phyloP scores from a whole-genome alignment of 78 protist species.

The Cavenderia fasciculata region DNA sequence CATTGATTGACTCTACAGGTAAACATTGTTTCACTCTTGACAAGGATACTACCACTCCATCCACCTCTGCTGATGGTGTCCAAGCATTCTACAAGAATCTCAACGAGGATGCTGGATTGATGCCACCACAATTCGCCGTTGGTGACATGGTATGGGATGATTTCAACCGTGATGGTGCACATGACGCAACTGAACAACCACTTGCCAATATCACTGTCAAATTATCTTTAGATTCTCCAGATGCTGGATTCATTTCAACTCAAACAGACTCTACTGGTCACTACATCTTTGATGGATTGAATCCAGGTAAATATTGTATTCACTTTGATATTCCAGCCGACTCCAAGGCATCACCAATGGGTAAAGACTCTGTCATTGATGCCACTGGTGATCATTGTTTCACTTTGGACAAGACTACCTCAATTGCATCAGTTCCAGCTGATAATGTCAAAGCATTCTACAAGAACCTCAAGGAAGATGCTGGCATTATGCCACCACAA shows the following conservation, averaged over 20 bases:
- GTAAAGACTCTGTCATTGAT: constrained; percentile 7
- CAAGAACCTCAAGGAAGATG: background rate
- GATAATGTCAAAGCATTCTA: constrained; percentile 1
- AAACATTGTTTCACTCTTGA: constrained; percentile 24
- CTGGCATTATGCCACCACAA: background rate
- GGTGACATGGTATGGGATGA: background rate
- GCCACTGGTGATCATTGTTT: constrained; percentile 19
- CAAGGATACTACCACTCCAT: background rate
- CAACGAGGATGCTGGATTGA: background rate
- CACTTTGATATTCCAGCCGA: background rate
- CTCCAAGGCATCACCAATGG: background rate
- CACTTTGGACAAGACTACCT: background rate
- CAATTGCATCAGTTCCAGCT: background rate
- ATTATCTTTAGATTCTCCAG: background rate
- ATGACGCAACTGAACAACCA: constrained; percentile 14
- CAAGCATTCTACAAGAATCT: background rate
- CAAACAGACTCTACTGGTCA: constrained; percentile 4
- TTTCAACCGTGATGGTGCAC: background rate
- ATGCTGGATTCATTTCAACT: background rate
- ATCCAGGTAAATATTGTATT: background rate
- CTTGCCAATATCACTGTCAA: background rate
- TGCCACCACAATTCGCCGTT: background rate
- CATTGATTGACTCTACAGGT: background rate
- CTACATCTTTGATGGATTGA: constrained; percentile 2
- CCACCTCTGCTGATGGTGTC: background rate